Evolutionary conservation across 2,329 filamentous ascomycete genomes (phyloP).

Genomic region (Fusarium lyarnte): DNA sequence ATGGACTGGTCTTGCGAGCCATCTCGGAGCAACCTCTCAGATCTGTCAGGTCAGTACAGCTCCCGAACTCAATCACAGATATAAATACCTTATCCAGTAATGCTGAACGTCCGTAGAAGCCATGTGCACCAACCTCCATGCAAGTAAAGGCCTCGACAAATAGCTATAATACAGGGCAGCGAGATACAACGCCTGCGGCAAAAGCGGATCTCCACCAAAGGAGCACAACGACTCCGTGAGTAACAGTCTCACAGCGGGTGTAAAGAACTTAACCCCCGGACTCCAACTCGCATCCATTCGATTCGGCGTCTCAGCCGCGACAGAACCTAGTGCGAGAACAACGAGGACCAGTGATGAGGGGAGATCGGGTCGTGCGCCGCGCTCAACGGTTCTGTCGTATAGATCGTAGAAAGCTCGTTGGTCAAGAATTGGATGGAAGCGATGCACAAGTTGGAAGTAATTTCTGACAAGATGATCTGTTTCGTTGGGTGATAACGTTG

Average conservation of each 20-base stretch:
- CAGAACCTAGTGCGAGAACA: constrained; percentile 22
- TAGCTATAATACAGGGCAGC: constrained; percentile 37
- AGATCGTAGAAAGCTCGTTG: constrained; percentile 14
- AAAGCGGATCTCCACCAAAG: constrained; percentile 27
- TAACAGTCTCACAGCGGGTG: constrained; percentile 19
- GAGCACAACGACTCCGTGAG: constrained; percentile 28
- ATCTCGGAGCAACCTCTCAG: constrained; percentile 24
- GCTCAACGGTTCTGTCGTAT: not conserved
- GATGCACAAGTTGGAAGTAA: constrained; percentile 29
- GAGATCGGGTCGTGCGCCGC: constrained; percentile 12
- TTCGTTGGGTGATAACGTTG: not conserved
- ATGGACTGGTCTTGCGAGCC: constrained; percentile 34
- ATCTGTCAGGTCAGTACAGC: not conserved
- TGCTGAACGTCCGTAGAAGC: constrained; percentile 35
- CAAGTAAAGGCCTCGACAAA: constrained; percentile 29
- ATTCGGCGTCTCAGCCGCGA: constrained; percentile 21
- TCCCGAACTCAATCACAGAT: rapidly evolving
- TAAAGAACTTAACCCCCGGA: constrained; percentile 21
- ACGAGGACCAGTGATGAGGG: constrained; percentile 16
- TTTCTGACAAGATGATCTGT: constrained; percentile 19
- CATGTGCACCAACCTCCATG: constrained; percentile 34
- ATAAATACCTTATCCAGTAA: constrained; percentile 31
- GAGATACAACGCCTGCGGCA: constrained; percentile 31
- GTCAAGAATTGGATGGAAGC: constrained; percentile 31
- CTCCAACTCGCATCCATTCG: constrained; percentile 15